Evolutionary conservation across 495 filamentous ascomycete genomes (phyloP).

Genomic region (Tetracladium marchalianum): DNA sequence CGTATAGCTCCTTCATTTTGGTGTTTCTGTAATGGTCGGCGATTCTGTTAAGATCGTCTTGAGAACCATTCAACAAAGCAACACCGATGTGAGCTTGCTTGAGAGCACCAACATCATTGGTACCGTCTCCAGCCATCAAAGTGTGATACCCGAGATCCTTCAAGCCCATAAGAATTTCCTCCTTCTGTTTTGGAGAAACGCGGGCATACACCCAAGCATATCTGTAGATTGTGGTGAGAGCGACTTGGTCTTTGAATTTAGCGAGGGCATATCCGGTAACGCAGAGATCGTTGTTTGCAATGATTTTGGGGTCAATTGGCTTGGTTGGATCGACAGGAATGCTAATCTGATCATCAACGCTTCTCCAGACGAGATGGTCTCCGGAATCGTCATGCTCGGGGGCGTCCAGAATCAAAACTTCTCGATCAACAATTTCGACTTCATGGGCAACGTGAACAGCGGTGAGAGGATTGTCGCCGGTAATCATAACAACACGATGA

Average conservation of each 20-base stretch:
- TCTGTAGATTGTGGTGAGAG: constrained; percentile 63
- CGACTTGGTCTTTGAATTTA: constrained; percentile 74
- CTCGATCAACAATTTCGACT: constrained; percentile 95
- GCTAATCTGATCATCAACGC: constrained; percentile 80
- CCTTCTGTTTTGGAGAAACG: constrained; percentile 97
- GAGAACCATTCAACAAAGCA: constrained; percentile 89
- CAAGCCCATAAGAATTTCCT: constrained; percentile 91
- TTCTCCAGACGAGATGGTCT: constrained; percentile 83
- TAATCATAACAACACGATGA: constrained; percentile 98
- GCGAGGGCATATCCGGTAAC: constrained; percentile 90
- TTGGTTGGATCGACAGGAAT: constrained; percentile 81
- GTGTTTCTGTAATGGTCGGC: constrained; percentile 85
- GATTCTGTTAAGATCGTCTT: constrained; percentile 82
- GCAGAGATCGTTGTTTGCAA: constrained; percentile 85
- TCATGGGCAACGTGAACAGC: constrained; percentile 91
- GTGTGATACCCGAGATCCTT: constrained; percentile 97
- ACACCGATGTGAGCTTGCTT: constrained; percentile 98
- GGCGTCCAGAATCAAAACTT: constrained; percentile 88
- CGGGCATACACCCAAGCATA: constrained; percentile 97
- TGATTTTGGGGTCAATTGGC: constrained; percentile 69
- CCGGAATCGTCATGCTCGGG: constrained; percentile 83
- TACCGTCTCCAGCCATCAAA: constrained; percentile 97
- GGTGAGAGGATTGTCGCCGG: constrained; percentile 94
- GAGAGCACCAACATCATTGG: constrained; percentile 94
- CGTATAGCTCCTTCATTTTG: constrained; percentile 97